Percentiles rank a stretch among this genome's conserved stretches.
phyloP scores from a whole-genome alignment of 2,329 filamentous ascomycete genomes.

The Fusarium tjaetaba region DNA sequence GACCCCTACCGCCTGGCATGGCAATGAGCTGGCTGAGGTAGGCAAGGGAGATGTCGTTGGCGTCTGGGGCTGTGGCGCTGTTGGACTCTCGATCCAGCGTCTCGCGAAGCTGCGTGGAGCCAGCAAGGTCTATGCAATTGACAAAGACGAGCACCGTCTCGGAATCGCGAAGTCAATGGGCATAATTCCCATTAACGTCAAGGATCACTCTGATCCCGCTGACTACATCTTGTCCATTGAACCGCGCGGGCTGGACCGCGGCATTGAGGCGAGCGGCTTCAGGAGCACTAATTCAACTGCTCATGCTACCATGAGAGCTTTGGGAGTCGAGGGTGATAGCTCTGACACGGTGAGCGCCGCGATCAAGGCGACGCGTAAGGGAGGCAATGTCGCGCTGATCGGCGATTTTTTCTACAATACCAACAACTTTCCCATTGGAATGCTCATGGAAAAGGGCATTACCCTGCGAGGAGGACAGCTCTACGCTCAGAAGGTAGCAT shows the following conservation, averaged over 20 bases:
- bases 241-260: neutral
- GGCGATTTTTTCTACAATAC: neutral
- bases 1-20: slow-evolving; percentile 3
- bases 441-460: slow-evolving; percentile 4
- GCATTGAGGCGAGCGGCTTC: neutral
- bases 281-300: neutral
- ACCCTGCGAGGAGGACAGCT: slow-evolving; percentile 3
- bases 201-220: neutral
- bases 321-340: neutral
- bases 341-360: neutral
- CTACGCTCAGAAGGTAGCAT: neutral
- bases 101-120: neutral
- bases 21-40: neutral
- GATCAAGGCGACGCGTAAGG: neutral
- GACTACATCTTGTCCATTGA: neutral
- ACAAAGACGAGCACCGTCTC: neutral
- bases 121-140: neutral
- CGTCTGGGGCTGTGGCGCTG: neutral
- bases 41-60: neutral
- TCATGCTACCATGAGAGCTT: neutral
- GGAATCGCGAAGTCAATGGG: neutral
- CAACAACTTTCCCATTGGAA: slow-evolving; percentile 6
- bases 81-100: slow-evolving; percentile 2
- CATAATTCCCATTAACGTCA: slow-evolving; percentile 1
- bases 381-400: neutral